phyloP scores from a whole-genome alignment of 805 yeast genomes.

The Kuraishia floccosa region DNA sequence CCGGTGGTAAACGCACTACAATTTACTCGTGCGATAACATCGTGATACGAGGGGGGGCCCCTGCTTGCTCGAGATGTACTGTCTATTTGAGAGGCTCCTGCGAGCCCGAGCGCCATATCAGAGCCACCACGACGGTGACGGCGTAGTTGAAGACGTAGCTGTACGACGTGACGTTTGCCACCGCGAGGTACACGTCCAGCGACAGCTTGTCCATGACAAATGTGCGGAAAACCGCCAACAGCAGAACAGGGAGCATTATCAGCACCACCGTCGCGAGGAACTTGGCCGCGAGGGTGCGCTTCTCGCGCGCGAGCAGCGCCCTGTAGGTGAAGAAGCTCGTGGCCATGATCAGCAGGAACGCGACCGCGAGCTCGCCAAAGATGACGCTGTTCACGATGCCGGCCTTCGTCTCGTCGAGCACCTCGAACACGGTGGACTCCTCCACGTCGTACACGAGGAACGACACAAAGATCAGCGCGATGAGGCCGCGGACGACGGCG shows the following conservation, averaged over 20 bases:
- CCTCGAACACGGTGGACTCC: constrained; percentile 14
- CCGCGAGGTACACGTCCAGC: constrained; percentile 5
- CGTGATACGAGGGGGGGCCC: too few relatives aligned
- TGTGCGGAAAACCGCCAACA: constrained; percentile 8
- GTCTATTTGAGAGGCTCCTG: too few relatives aligned
- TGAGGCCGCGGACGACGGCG: constrained; percentile 8
- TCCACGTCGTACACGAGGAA: constrained; percentile 17
- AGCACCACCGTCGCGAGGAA: constrained; percentile 8
- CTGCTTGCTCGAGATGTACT: too few relatives aligned
- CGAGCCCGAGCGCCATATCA: too few relatives aligned
- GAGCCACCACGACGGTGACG: constrained; percentile 10
- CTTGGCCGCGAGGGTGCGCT: constrained; percentile 4
- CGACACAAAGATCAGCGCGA: constrained; percentile 11
- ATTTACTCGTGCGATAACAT: too few relatives aligned
- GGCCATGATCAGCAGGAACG: constrained; percentile 6
- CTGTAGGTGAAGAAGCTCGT: constrained; percentile 11
- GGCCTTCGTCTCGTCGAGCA: constrained; percentile 11
- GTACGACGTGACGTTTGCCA: constrained; percentile 10
- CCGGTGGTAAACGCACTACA: too few relatives aligned
- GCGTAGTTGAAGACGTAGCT: constrained; percentile 12
- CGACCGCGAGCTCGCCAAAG: constrained; percentile 11
- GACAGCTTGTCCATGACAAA: constrained; percentile 7
- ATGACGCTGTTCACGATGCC: constrained; percentile 11
- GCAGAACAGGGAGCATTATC: constrained; percentile 9
- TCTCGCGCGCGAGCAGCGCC: constrained; percentile 4